Percentiles rank a stretch among this genome's conserved stretches.
Conservation (phyloP, 2,329 filamentous ascomycete genomes). For the Apiospora malaysiana region DNA sequence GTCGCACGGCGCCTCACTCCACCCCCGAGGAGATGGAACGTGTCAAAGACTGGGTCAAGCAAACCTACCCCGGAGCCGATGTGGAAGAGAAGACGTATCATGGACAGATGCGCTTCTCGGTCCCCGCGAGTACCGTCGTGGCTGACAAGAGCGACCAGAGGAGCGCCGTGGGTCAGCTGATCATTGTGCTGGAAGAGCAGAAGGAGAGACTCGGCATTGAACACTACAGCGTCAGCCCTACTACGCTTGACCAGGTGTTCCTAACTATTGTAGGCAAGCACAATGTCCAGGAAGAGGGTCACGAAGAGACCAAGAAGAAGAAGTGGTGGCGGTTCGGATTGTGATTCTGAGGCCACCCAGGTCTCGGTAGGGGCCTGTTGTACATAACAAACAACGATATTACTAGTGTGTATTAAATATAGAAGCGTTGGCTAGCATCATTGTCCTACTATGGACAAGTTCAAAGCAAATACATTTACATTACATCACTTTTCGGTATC, state of each 20-base stretch:
- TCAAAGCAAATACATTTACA: too few relatives aligned
- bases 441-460: not conserved
- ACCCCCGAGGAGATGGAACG: conserved; percentile 68
- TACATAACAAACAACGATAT: conserved; percentile 6
- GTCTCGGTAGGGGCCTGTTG: not conserved
- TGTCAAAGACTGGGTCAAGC: conserved; percentile 70
- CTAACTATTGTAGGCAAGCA: conserved; percentile 82
- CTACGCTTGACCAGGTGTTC: conserved; percentile 91
- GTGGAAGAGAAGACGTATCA: conserved; percentile 80
- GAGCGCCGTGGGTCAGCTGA: conserved; percentile 70
- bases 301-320: conserved; percentile 31
- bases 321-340: conserved; percentile 9
- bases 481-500: too few relatives aligned
- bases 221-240: conserved; percentile 86
- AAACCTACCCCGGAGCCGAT: conserved; percentile 66
- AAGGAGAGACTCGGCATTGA: conserved; percentile 74
- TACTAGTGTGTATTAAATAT: not conserved
- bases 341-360: not conserved
- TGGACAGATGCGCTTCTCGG: conserved; percentile 85
- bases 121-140: conserved; percentile 58
- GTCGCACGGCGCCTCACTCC: conserved; percentile 76
- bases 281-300: conserved; percentile 77
- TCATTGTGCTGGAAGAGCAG: conserved; percentile 74
- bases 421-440: not conserved
- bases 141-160: conserved; percentile 22